These are phyloP conservation scores for Medicago truncatula DNA, from an alignment of 306 rosid species.

Conservation along the genomic window DNA sequence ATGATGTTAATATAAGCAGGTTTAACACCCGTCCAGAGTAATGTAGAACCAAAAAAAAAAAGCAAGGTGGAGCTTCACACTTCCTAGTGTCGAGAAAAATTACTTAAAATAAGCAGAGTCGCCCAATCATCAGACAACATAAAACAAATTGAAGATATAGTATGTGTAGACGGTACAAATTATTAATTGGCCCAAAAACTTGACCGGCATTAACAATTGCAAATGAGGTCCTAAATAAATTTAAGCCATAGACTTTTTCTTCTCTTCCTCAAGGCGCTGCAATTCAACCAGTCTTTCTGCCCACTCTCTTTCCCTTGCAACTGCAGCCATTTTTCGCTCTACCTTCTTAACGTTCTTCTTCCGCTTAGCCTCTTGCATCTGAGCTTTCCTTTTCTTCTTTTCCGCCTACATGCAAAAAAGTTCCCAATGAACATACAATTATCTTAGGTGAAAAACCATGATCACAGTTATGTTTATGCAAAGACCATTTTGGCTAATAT, in stretches of 20 bases:
- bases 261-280: constrained; percentile 75
- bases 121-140: constrained; percentile 33
- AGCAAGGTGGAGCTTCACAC: constrained; percentile 19
- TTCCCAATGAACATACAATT: constrained; percentile 30
- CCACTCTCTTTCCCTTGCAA: constrained; percentile 88
- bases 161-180: constrained; percentile 12
- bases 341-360: constrained; percentile 73
- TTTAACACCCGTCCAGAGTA: background rate
- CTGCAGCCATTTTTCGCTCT: constrained; percentile 95
- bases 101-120: constrained; percentile 22
- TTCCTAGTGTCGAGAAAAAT: background rate
- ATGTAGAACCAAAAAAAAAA: background rate
- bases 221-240: constrained; percentile 19
- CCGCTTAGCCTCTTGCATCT: constrained; percentile 82
- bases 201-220: constrained; percentile 6
- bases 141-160: constrained; percentile 13
- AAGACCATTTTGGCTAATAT: constrained; percentile 7
- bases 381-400: constrained; percentile 74
- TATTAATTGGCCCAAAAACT: constrained; percentile 27
- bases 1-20: background rate
- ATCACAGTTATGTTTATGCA: background rate
- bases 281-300: constrained; percentile 68
- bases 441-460: constrained; percentile 8
- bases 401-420: constrained; percentile 60
- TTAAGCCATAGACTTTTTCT: constrained; percentile 63